Evolutionary conservation across 208 protist genomes (phyloP), one percentile per base, ranked within the genome.

Genomic region (Lotmaria passim): DNA sequence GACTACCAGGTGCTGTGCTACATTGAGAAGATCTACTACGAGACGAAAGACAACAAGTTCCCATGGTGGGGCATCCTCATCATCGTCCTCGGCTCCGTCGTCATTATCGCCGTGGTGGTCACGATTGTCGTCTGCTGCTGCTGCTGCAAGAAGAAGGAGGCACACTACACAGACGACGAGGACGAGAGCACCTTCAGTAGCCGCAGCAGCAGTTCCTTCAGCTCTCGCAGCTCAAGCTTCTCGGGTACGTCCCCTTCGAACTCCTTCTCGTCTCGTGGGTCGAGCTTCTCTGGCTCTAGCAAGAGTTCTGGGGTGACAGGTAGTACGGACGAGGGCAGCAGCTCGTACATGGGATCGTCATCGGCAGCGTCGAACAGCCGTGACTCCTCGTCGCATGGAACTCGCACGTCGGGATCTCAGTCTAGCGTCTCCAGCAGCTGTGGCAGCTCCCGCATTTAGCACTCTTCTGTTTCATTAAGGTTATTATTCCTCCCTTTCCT

Each of bases 61-160:
- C 43, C 59, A 23, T 69, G 69, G 69, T 67, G 60, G 60, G 59
- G 23, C 21, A 55, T 74, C 26, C 39, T 68, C 52, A 74, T 74
- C 59, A 53, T 74, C 21, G 51, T 74, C 3, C 30, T 60, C 24
- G 48, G 19, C 34, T 34, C 17, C 33, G 69, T 69, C 28, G 58
- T 39, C 8, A 17, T 74, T 23, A 33, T 33, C 11, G 59, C 23
- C 10, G 38, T 61, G 38, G 33, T 53, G 12, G 23, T 62, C 12
- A n/a, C 58, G 15, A 26, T 53, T 0, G 28, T 68, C 23, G 34
- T 43, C 26, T 74, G 48, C 59, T 62, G 48, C 60, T 75, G 58
- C 24, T 51, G 69, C 43, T 17, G 33, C 5, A 58, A 59, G 41
- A n/a, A n/a, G n/a, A n/a, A n/a, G n/a, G n/a, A n/a, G n/a, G n/a